phyloP scores from a whole-genome alignment of 2,329 filamentous ascomycete species.

The Exophiala alcalophila region DNA sequence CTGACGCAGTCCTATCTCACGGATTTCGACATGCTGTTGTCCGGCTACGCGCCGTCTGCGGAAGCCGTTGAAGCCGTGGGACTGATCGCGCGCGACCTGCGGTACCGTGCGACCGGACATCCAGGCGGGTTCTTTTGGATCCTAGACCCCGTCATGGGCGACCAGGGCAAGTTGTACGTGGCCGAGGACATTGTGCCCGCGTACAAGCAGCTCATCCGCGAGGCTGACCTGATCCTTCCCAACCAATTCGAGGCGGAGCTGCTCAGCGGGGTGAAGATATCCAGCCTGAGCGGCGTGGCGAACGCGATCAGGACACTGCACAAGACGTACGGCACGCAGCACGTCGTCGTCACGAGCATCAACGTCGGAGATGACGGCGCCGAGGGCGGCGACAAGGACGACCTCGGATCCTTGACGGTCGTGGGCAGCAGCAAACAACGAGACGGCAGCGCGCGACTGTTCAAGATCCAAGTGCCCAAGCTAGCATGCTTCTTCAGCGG shows the following conservation, averaged over 20 bases:
- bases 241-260: constrained; percentile 98
- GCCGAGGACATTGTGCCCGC: constrained; percentile 86
- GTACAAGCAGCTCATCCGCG: constrained; percentile 73
- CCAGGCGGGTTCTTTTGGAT: constrained; percentile 50
- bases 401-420: constrained; percentile 14
- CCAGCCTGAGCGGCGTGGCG: constrained; percentile 21
- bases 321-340: constrained; percentile 70
- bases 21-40: constrained; percentile 90
- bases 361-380: constrained; percentile 6
- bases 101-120: constrained; percentile 40
- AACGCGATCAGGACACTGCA: constrained; percentile 48
- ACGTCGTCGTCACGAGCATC: constrained; percentile 90
- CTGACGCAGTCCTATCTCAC: constrained; percentile 79
- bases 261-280: constrained; percentile 35
- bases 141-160: constrained; percentile 96
- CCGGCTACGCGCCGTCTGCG: constrained; percentile 89
- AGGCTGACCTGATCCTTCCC: constrained; percentile 88
- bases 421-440: constrained; percentile 24
- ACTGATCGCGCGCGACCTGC: constrained; percentile 76
- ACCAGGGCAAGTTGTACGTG: constrained; percentile 89
- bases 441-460: constrained; percentile 68
- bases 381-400: neutral
- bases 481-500: constrained; percentile 94
- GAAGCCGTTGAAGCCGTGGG: constrained; percentile 81
- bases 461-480: constrained; percentile 80